Evolutionary conservation across 306 rosid genomes (phyloP), one percentile per base, ranked within the genome.

Genomic region (Delonix regia): DNA sequence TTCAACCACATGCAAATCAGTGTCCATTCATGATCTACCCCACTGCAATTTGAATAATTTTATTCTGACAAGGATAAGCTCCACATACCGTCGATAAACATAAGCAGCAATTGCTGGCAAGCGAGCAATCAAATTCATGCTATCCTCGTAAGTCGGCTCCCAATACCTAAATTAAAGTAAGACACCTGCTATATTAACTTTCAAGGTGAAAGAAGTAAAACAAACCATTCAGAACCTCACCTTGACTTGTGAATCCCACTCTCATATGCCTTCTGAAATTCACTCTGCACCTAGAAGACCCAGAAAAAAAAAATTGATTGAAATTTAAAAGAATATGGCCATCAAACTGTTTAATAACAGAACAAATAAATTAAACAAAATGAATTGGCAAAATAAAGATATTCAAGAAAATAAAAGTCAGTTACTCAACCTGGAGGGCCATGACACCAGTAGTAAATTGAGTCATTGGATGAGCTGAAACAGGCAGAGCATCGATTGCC

Each of bases 81-180:
- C 49, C 68, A 81, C 90, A 69, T 77, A 94, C 98, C 97, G 83
- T 70, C 93, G 89, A 78, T 94, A 94, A 61, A 94, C 83, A 74
- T 94, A 94, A 48, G 98, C 89, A 84, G 98, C 98, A 78, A 94
- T 87, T 62, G 83, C 61, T 33, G 98, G 98, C 79, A 92, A 71
- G 68, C 86, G 94, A 72, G 98, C 97, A 89, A 94, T 90, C 89
- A 92, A 86, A 83, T 88, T 94, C 85, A 92, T 71, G 62, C 86
- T 84, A 82, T 94, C 98, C 88, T 92, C 97, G 71, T 90, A 94
- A 24, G 98, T 92, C 78, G 98, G 98, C 83, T 94, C 97, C 98
- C 98, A 94, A 53, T 90, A 94, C 94, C 97, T 94, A 62, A 68
- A 80, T 57, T 55, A 53, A 80, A 63, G 72, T 73, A 45, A 76